phyloP scores from a whole-genome alignment of 768 basidiomycete genomes.

The Guyanaporus albipodus region DNA sequence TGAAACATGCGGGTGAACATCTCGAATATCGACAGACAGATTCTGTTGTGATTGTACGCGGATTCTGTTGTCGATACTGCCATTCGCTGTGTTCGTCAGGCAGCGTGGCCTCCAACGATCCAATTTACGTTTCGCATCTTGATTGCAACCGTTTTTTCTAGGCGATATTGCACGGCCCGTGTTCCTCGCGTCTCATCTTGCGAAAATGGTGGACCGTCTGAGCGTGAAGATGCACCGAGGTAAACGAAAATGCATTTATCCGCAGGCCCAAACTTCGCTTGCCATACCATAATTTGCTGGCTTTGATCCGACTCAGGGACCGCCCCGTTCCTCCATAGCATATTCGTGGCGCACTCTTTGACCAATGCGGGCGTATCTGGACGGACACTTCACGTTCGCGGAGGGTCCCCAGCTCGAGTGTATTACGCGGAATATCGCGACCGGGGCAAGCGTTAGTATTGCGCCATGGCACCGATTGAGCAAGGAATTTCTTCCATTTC shows the following conservation, averaged over 20 bases:
- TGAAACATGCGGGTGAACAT: constrained; percentile 2
- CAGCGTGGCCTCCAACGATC: constrained; percentile 20
- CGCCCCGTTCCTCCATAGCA: constrained; percentile 10
- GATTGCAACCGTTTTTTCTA: constrained; percentile 10
- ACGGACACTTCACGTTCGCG: constrained; percentile 6
- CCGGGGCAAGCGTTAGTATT: background rate
- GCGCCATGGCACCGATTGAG: constrained; percentile 8
- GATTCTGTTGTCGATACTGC: background rate
- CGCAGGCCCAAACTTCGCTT: constrained; percentile 5
- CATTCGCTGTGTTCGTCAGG: constrained; percentile 2
- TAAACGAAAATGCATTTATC: constrained; percentile 10
- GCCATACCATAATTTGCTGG: constrained; percentile 9
- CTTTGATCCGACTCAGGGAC: constrained; percentile 30
- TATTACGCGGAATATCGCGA: constrained; percentile 15
- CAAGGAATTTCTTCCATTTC: constrained; percentile 9
- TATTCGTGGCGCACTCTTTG: constrained; percentile 6
- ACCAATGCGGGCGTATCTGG: constrained; percentile 12
- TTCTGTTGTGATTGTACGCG: background rate
- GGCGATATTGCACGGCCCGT: constrained; percentile 8
- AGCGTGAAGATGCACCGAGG: constrained; percentile 8
- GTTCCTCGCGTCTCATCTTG: constrained; percentile 12
- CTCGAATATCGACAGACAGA: background rate
- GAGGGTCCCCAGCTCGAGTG: constrained; percentile 1
- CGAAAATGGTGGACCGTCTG: constrained; percentile 8
- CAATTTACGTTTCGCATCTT: constrained; percentile 24